Conservation (phyloP, 2,329 filamentous ascomycete species). For the Botrytis aclada region DNA sequence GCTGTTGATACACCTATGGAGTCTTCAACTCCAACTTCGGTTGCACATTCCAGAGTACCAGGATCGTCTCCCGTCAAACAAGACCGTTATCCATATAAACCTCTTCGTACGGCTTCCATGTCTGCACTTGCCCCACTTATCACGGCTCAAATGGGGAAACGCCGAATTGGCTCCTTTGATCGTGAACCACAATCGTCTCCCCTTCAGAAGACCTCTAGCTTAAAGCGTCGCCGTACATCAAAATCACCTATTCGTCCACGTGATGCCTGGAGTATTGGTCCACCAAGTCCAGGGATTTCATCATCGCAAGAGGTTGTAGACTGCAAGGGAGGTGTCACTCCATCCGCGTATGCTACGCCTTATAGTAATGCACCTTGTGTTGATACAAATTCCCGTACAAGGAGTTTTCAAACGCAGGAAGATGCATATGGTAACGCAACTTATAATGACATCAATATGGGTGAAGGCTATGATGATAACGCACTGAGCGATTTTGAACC, state of each 20-base stretch:
- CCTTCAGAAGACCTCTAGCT: slow-evolving; percentile 12
- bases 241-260: slow-evolving; percentile 54
- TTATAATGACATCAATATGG: slow-evolving; percentile 32
- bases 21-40: slow-evolving; percentile 34
- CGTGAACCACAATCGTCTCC: slow-evolving; percentile 32
- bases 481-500: slow-evolving; percentile 28
- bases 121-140: slow-evolving; percentile 45
- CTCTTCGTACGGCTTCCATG: slow-evolving; percentile 53
- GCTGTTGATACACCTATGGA: slow-evolving; percentile 31
- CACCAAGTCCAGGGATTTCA: slow-evolving; percentile 33
- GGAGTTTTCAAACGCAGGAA: slow-evolving; percentile 21
- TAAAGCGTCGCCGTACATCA: slow-evolving; percentile 43
- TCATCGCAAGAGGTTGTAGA: slow-evolving; percentile 29
- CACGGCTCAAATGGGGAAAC: slow-evolving; percentile 40
- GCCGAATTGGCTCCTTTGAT: slow-evolving; percentile 47
- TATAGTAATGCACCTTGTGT: slow-evolving; percentile 58
- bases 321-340: slow-evolving; percentile 49
- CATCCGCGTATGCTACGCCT: slow-evolving; percentile 72
- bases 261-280: slow-evolving; percentile 49
- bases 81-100: slow-evolving; percentile 41
- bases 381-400: slow-evolving; percentile 21
- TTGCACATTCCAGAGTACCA: slow-evolving; percentile 10
- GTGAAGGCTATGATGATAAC: slow-evolving; percentile 30
- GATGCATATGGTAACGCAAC: slow-evolving; percentile 27
- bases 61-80: slow-evolving; percentile 29